Evolutionary conservation across 2,329 filamentous ascomycete genomes (phyloP), one percentile per base, ranked within the genome.

Genomic region (Verticillium klebahnii): DNA sequence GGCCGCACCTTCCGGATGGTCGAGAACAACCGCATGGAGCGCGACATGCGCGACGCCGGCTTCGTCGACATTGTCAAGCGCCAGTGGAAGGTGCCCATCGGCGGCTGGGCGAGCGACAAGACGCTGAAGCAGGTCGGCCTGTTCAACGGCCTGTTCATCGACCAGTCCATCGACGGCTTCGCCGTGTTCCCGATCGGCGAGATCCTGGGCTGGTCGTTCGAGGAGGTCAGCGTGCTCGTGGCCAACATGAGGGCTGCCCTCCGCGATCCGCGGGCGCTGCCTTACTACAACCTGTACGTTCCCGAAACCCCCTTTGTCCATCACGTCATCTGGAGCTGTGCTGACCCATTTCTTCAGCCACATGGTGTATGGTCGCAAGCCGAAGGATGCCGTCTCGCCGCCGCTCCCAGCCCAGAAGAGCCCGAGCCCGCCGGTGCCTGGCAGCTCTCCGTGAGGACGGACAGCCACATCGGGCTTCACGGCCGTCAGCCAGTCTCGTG

Each of bases 1-100:
- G 72, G 72, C 4, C 70, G 72, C 3, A 63, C 72, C 1, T 73
- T 74, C 17, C 61, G 65, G 1, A 64, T 72, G n/a, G 60, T 68
- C 19, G 64, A 68, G 19, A 62, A 67, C 39, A 61, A 52, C 17
- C 32, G 31, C 55, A 71, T 72, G 59, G 57, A 25, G 8, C 61
- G 60, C 17, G 60, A 59, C 29, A 67, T 73, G 39, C 57, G 63
- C n/a, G 64, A 68, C 1, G 67, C 67, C 1, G 70, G 71, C 1
- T 73, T 71, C 23, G 64, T 64, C 5, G 60, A 64, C 8, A 15
- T 64, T 0, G 63, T 62, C 25, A 60, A 62, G 34, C 65, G 65
- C 31, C 63, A 59, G 56, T 61, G 61, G 62, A 64, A 64, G 1
- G n/a, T 64, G 2, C 67, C 67, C 0, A 37, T 66, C 1, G 64